Base-by-base conservation (phyloP, 2,329 filamentous ascomycete species). In the Pestalotiopsis sp. region DNA sequence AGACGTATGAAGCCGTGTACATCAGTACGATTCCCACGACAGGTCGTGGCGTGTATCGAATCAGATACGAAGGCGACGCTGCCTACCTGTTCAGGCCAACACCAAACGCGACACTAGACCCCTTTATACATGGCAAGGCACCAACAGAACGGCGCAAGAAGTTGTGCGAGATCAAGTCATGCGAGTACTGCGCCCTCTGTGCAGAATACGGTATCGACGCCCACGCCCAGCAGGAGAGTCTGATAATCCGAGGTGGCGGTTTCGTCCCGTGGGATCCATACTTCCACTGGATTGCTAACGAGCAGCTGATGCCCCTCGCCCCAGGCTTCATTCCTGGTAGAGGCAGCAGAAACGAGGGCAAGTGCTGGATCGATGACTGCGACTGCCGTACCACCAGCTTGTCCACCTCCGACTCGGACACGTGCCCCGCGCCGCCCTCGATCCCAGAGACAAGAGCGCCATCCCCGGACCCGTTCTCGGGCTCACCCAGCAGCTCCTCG, bases 201-300 rank as follows among this genome's bases (percentile, higher is more conserved):
- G 12, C 17, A 27, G 23, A 12, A 2, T 49, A 25, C 20, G 7
- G 11, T 11, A 27, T 64, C n/a, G 61, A 41, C 20, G 9, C 61
- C 20, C 41, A 49, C 49, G 38, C 61, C 25, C n/a, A 14, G 2
- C 61, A 64, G 20, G 25, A 36, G 12, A 52, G 11, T 13, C 20
- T 45, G 20, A 23, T 64, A 12, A 3, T 6, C 3, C 36, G 25
- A 17, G 23, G 61, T 38, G 39, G 23, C 61, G 20, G 20, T 14
- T 14, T 9, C 14, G 49, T 27, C 14, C 5, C n/a, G 12, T 64
- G 61, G 61, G 61, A 64, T 52, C 36, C 39, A 23, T 64, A 64
- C 61, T 64, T 64, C 38, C 61, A 64, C 61, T 64, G 61, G 61
- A 49, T 64, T 38, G 20, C 49, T 11, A 64, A 64, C 20, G 61